Evolutionary conservation across 2,329 filamentous ascomycete genomes (phyloP).

Genomic region (Aspergillus japonicus): DNA sequence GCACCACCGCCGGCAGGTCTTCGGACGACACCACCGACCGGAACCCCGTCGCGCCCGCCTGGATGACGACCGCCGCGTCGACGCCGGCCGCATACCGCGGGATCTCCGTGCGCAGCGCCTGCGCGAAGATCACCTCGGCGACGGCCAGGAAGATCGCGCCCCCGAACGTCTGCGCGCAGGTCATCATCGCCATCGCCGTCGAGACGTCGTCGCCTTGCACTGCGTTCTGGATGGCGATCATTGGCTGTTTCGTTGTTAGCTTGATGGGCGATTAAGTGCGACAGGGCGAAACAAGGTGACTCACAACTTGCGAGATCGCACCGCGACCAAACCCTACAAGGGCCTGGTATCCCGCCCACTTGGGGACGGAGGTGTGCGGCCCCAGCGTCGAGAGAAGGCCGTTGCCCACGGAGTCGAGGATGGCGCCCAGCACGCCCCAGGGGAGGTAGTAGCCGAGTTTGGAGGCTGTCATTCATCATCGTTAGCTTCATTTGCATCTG

Average conservation of each 20-base stretch:
- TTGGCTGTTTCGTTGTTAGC: conserved; percentile 21
- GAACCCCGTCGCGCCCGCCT: conserved; percentile 48
- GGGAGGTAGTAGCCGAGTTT: conserved; percentile 38
- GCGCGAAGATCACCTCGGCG: conserved; percentile 51
- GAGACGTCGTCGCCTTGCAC: conserved; percentile 38
- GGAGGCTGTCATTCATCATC: conserved; percentile 15
- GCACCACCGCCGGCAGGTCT: conserved; percentile 30
- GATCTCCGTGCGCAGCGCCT: conserved; percentile 37
- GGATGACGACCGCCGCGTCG: conserved; percentile 35
- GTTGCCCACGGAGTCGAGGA: conserved; percentile 33
- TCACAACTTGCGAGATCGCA: conserved; percentile 24
- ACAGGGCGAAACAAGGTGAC: too few relatives aligned
- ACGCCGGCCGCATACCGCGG: conserved; percentile 35
- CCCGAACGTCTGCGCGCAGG: conserved; percentile 44
- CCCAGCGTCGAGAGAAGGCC: conserved; percentile 47
- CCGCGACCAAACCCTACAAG: conserved; percentile 47
- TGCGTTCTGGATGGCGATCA: conserved; percentile 43
- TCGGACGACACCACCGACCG: conserved; percentile 31
- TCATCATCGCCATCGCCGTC: conserved; percentile 41
- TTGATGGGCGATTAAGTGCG: too few relatives aligned
- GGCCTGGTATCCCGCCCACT: conserved; percentile 52
- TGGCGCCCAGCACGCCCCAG: conserved; percentile 29
- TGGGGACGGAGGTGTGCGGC: conserved; percentile 33
- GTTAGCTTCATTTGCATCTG: too few relatives aligned
- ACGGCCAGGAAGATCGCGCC: conserved; percentile 53